A percentile compares a stretch with the other conserved stretches of the same genome.
Conservation (phyloP, 306 rosid genomes). For the Hylodesmum podocarpum region DNA sequence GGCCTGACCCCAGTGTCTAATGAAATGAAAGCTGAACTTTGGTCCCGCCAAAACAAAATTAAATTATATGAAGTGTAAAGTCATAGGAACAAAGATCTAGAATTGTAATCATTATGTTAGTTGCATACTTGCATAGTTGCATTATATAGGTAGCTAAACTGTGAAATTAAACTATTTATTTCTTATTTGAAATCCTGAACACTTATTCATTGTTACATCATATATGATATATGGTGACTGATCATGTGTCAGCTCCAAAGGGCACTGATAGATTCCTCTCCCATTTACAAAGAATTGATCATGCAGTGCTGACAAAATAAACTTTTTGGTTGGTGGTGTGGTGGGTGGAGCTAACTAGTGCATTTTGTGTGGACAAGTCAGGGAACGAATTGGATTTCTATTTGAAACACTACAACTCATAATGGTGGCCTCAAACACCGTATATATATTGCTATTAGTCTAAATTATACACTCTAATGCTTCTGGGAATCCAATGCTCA, state of each 20-base stretch:
- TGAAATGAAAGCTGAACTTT: slow-evolving; percentile 7
- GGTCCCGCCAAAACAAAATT: slow-evolving; percentile 7
- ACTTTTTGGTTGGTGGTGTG: slow-evolving; percentile 33
- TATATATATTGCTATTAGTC: slow-evolving; percentile 9
- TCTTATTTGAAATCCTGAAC: slow-evolving; percentile 8
- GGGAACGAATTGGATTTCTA: slow-evolving; percentile 2
- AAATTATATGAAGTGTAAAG: slow-evolving; percentile 2
- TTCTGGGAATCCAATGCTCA: slow-evolving; percentile 57
- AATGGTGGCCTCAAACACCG: slow-evolving; percentile 24
- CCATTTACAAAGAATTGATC: slow-evolving; percentile 28
- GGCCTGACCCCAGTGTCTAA: slow-evolving; percentile 27
- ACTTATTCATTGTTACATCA: slow-evolving; percentile 10
- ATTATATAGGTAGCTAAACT: not conserved
- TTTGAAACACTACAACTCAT: slow-evolving; percentile 33
- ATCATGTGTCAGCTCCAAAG: slow-evolving; percentile 28
- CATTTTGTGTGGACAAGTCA: slow-evolving; percentile 5
- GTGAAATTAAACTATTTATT: slow-evolving; percentile 5
- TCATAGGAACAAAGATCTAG: slow-evolving; percentile 29
- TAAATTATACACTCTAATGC: slow-evolving; percentile 28
- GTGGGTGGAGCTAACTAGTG: slow-evolving; percentile 20
- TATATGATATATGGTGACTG: slow-evolving; percentile 19
- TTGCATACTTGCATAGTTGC: not conserved
- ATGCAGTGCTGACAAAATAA: slow-evolving; percentile 24
- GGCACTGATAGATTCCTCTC: slow-evolving; percentile 31
- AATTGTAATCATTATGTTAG: slow-evolving; percentile 31